Conservation (phyloP, 768 basidiomycete genomes). For the Leucosporidium creatinivorum region DNA sequence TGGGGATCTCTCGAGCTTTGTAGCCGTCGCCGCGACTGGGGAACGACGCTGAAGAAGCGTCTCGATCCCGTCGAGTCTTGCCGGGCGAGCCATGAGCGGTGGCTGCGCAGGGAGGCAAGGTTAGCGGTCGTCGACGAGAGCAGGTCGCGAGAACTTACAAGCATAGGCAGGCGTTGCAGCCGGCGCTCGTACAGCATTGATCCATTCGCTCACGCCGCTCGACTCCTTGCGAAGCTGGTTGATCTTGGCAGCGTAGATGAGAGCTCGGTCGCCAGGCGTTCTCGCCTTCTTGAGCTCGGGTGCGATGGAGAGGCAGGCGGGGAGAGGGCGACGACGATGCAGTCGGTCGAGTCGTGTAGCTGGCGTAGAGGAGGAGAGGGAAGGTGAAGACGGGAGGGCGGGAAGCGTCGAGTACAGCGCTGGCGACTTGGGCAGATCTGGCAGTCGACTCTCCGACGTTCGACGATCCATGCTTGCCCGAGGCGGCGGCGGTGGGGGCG, state of each 20-base stretch:
- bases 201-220: neutral
- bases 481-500: neutral
- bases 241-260: constrained; percentile 3
- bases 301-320: neutral
- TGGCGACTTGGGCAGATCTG: neutral
- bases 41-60: too few relatives aligned
- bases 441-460: neutral
- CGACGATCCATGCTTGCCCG: neutral
- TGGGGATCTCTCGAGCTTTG: too few relatives aligned
- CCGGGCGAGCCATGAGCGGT: too few relatives aligned
- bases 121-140: too few relatives aligned
- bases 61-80: too few relatives aligned
- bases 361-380: neutral
- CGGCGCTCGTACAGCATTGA: neutral
- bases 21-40: too few relatives aligned
- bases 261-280: constrained; percentile 1
- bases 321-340: neutral
- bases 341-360: neutral
- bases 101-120: too few relatives aligned
- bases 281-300: neutral
- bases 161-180: too few relatives aligned
- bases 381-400: neutral
- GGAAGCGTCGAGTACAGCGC: neutral
- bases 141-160: too few relatives aligned
- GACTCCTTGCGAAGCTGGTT: neutral